Percentiles rank a stretch among this genome's conserved stretches.
Evolutionary conservation across 345 rosid genomes (phyloP).

Genomic region (Hibiscus trionum): DNA sequence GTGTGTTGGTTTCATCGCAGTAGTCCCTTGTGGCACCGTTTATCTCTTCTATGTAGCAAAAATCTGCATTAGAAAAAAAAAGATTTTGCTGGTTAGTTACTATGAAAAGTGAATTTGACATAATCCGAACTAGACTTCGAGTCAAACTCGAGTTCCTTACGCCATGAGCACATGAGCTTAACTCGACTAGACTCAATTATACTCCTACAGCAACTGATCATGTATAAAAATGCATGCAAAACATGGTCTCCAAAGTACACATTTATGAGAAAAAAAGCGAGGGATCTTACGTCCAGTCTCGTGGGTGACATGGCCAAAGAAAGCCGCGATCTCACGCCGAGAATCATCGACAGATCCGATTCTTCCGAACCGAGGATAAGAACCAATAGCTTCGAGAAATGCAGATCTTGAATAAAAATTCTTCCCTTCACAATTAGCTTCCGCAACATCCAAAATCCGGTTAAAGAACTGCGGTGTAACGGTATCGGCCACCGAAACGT

Average conservation of each 20-base stretch:
- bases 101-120: too few relatives aligned
- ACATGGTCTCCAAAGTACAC: not conserved
- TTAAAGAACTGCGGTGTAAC: conserved; percentile 38
- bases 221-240: too few relatives aligned
- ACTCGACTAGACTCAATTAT: too few relatives aligned
- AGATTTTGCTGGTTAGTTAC: not conserved
- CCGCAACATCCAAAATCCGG: conserved; percentile 28
- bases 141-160: too few relatives aligned
- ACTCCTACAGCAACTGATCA: too few relatives aligned
- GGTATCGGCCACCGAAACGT: conserved; percentile 18
- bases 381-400: conserved; percentile 24
- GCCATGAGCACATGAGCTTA: too few relatives aligned
- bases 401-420: conserved; percentile 31
- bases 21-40: conserved; percentile 37
- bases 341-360: conserved; percentile 28
- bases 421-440: conserved; percentile 26
- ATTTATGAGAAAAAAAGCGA: not conserved
- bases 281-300: conserved; percentile 37
- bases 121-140: too few relatives aligned
- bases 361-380: conserved; percentile 27
- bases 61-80: conserved; percentile 22
- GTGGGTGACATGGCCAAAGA: conserved; percentile 44
- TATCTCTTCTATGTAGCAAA: conserved; percentile 54
- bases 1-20: conserved; percentile 32
- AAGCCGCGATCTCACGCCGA: conserved; percentile 44